These are phyloP conservation scores for Phytophthora podocarpi DNA, from an alignment of 352 stramenopile species.

Conservation along the genomic window DNA sequence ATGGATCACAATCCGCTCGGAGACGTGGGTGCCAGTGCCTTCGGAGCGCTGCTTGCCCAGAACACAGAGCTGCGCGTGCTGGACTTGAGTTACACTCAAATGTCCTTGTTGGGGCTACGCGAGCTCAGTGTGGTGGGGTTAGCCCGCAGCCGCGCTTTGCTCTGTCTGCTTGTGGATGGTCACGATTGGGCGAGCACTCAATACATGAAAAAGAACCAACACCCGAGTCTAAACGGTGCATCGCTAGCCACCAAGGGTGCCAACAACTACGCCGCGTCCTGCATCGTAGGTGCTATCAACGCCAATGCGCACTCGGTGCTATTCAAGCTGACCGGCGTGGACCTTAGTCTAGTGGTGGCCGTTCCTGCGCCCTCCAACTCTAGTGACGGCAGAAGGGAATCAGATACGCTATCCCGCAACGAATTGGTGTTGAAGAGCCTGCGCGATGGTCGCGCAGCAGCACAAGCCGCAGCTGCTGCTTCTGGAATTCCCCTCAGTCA, in stretches of 20 bases:
- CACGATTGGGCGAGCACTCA: slow-evolving; percentile 86
- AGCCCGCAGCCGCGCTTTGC: slow-evolving; percentile 59
- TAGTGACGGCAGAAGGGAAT: slow-evolving; percentile 31
- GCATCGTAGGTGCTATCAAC: slow-evolving; percentile 74
- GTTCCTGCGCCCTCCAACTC: slow-evolving; percentile 21
- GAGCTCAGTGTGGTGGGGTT: slow-evolving; percentile 72
- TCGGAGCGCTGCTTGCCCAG: slow-evolving; percentile 72
- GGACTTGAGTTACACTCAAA: slow-evolving; percentile 82
- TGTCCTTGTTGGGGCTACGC: slow-evolving; percentile 75
- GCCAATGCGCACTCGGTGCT: slow-evolving; percentile 67
- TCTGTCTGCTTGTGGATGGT: slow-evolving; percentile 78
- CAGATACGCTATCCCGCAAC: slow-evolving; percentile 57
- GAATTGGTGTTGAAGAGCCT: slow-evolving; percentile 62
- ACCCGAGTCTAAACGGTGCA: slow-evolving; percentile 54
- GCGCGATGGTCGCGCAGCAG: slow-evolving; percentile 34
- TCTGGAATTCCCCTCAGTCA: slow-evolving; percentile 33
- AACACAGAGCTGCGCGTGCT: slow-evolving; percentile 75
- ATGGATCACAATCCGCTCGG: slow-evolving; percentile 88
- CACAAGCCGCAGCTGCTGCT: slow-evolving; percentile 6
- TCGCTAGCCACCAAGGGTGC: slow-evolving; percentile 68
- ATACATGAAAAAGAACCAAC: slow-evolving; percentile 80
- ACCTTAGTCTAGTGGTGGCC: slow-evolving; percentile 56
- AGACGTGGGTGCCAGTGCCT: slow-evolving; percentile 66
- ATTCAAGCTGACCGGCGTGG: slow-evolving; percentile 81
- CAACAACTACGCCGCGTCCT: slow-evolving; percentile 76